Conservation (phyloP, 495 filamentous ascomycete species). For the Cercophora scortea region DNA sequence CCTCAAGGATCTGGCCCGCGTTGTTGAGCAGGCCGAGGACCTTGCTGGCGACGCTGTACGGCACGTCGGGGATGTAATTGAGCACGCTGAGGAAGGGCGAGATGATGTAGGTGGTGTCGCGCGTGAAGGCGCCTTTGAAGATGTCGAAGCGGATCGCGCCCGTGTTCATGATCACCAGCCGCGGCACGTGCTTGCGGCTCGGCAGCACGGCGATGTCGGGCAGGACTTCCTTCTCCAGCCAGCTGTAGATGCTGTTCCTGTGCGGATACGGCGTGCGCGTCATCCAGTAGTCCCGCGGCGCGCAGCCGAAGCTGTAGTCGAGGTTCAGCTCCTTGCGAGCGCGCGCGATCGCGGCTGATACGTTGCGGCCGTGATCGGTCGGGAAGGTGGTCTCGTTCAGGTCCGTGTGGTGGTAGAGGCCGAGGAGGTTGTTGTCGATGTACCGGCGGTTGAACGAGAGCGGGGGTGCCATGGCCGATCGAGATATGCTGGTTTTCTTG, state of each 20-base stretch:
- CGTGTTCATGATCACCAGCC: constrained; percentile 74
- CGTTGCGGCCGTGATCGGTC: constrained; percentile 67
- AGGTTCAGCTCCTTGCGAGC: constrained; percentile 65
- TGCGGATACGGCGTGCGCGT: constrained; percentile 63
- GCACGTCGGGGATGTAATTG: constrained; percentile 70
- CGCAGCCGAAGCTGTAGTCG: constrained; percentile 71
- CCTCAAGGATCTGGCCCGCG: constrained; percentile 50
- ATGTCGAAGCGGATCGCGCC: constrained; percentile 92
- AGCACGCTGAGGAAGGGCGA: constrained; percentile 84
- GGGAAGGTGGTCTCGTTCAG: constrained; percentile 64
- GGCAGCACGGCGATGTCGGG: constrained; percentile 46
- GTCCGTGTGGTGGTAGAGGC: constrained; percentile 72
- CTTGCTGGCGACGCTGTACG: constrained; percentile 61
- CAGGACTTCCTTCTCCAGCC: constrained; percentile 68
- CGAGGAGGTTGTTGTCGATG: constrained; percentile 90
- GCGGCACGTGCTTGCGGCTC: constrained; percentile 36
- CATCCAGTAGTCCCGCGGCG: constrained; percentile 75
- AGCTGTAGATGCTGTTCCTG: constrained; percentile 66
- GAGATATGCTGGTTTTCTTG: constrained; percentile 21
- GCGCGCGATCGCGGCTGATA: constrained; percentile 60
- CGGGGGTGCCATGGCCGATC: neutral
- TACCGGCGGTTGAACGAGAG: constrained; percentile 68
- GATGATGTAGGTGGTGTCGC: constrained; percentile 73
- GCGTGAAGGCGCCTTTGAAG: constrained; percentile 83
- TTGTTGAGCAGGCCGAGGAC: constrained; percentile 68